phyloP scores from a whole-genome alignment of 352 stramenopile species.

The Peronospora farinosa region DNA sequence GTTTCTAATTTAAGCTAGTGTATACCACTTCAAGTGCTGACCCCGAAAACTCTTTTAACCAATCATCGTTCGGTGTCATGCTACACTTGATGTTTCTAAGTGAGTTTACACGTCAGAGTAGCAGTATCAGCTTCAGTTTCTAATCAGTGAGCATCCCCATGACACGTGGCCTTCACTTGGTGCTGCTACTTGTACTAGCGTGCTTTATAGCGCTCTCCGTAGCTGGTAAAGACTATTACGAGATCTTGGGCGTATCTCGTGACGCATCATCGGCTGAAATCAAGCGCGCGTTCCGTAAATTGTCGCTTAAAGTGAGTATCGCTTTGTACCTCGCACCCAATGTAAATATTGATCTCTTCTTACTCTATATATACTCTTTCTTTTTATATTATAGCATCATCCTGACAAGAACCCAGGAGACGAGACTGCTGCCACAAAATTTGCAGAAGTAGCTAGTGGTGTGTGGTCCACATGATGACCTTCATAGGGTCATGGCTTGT shows the following conservation, averaged over 20 bases:
- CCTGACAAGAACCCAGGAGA: slow-evolving; percentile 87
- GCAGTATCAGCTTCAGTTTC: neutral
- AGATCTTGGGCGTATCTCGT: slow-evolving; percentile 55
- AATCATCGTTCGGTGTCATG: neutral
- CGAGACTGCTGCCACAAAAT: slow-evolving; percentile 79
- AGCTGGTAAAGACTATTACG: slow-evolving; percentile 61
- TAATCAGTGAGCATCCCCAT: slow-evolving; percentile 9
- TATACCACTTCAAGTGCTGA: neutral
- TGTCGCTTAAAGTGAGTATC: slow-evolving; percentile 73
- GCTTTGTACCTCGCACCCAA: neutral
- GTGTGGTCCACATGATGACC: slow-evolving; percentile 16
- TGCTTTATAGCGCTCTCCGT: slow-evolving; percentile 22
- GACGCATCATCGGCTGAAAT: slow-evolving; percentile 66
- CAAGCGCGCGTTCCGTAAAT: slow-evolving; percentile 82
- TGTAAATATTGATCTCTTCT: neutral
- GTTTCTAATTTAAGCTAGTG: too few relatives aligned
- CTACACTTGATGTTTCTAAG: neutral
- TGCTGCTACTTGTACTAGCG: slow-evolving; percentile 28
- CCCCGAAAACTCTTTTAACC: neutral
- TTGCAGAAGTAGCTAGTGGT: slow-evolving; percentile 79
- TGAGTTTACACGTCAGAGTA: neutral
- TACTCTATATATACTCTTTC: too few relatives aligned
- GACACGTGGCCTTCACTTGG: slow-evolving; percentile 23
- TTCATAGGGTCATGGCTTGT: too few relatives aligned
- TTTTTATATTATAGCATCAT: slow-evolving; percentile 49